A percentile compares a stretch with the other conserved stretches of the same genome.
These are phyloP conservation scores for Aspergillus brunneoviolaceus DNA, from an alignment of 2,329 filamentous ascomycete species.

Conservation along the genomic window DNA sequence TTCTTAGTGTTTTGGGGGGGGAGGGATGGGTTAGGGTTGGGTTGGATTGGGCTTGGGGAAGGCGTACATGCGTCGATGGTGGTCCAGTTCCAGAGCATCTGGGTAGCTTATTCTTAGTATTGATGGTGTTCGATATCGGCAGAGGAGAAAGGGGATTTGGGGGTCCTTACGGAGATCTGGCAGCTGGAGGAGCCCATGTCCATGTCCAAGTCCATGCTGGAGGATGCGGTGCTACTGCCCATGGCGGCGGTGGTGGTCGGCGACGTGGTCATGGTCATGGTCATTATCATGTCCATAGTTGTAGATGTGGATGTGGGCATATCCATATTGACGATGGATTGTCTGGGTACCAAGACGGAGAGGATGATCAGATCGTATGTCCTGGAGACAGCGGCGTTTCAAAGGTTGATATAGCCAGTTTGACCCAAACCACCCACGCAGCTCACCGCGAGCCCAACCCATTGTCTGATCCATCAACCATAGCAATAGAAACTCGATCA, in stretches of 20 bases:
- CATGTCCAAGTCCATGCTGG: slow-evolving; percentile 48
- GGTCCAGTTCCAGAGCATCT: slow-evolving; percentile 35
- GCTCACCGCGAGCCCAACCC: too few relatives aligned
- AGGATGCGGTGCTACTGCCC: slow-evolving; percentile 6
- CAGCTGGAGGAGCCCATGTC: slow-evolving; percentile 53
- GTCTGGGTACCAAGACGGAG: too few relatives aligned
- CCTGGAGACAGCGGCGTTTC: not conserved
- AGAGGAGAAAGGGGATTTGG: too few relatives aligned
- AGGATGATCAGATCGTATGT: too few relatives aligned
- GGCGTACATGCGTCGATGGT: slow-evolving; percentile 27
- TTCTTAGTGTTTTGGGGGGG: slow-evolving; percentile 12
- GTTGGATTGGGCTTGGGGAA: not conserved
- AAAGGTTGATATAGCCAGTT: too few relatives aligned
- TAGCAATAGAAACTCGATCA: not conserved
- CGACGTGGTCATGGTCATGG: slow-evolving; percentile 13
- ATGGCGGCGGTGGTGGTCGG: slow-evolving; percentile 7
- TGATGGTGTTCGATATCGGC: not conserved
- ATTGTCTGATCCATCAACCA: not conserved
- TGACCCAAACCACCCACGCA: too few relatives aligned
- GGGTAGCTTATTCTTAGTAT: not conserved
- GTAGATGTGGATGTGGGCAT: not conserved
- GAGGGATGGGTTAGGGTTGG: not conserved
- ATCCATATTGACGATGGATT: not conserved
- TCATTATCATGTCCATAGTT: not conserved
- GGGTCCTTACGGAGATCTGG: slow-evolving; percentile 27